phyloP scores from a whole-genome alignment of 2,329 filamentous ascomycete genomes.

The Beauveria scarabaeidicola region DNA sequence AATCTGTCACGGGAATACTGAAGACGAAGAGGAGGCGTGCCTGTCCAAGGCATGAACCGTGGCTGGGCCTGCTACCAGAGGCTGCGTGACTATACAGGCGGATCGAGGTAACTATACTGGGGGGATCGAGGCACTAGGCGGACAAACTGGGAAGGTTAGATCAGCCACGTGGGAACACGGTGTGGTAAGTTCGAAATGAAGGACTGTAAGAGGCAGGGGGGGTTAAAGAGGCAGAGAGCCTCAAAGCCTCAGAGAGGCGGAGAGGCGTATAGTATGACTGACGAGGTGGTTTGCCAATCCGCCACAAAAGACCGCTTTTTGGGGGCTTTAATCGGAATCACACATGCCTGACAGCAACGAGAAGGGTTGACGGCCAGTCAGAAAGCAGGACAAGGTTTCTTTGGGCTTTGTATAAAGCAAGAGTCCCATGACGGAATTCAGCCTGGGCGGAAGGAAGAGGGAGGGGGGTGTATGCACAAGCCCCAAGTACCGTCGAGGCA shows the following conservation, averaged over 20 bases:
- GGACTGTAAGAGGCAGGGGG: background rate
- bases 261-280: background rate
- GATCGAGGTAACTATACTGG: background rate
- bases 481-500: background rate
- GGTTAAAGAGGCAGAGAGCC: background rate
- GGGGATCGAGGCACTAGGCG: background rate
- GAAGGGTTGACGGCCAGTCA: background rate
- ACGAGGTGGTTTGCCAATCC: background rate
- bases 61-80: background rate
- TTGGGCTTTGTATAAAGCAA: background rate
- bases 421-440: background rate
- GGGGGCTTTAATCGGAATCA: background rate
- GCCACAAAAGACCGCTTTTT: background rate
- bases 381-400: too few relatives aligned
- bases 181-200: constrained; percentile 9
- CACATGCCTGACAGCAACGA: background rate
- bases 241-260: too few relatives aligned
- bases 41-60: background rate
- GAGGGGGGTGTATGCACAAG: background rate
- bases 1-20: background rate
- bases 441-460: background rate
- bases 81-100: constrained; percentile 1
- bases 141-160: background rate
- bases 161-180: constrained; percentile 6
- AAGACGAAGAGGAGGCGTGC: background rate